phyloP scores from a whole-genome alignment of 257 asterid species.

The Apocynum venetum region DNA sequence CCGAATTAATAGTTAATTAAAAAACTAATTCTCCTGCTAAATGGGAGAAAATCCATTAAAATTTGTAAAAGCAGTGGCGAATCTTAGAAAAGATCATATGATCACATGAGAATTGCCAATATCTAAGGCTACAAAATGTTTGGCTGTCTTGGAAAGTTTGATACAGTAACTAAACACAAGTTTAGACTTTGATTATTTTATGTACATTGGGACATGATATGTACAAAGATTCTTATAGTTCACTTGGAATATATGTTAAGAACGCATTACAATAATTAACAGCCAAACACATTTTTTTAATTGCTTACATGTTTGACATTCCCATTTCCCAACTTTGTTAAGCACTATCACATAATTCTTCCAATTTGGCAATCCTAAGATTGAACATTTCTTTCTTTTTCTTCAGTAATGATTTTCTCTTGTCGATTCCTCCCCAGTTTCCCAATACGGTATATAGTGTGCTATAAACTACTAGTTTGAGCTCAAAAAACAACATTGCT shows the following conservation, averaged over 20 bases:
- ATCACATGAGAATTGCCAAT: too few relatives aligned
- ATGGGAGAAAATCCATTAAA: too few relatives aligned
- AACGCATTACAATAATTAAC: slow-evolving; percentile 39
- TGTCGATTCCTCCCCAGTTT: neutral
- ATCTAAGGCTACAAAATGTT: too few relatives aligned
- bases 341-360: neutral
- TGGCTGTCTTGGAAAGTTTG: too few relatives aligned
- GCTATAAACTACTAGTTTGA: too few relatives aligned
- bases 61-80: too few relatives aligned
- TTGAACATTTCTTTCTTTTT: neutral
- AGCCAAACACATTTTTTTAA: slow-evolving; percentile 22
- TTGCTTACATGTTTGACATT: slow-evolving; percentile 19
- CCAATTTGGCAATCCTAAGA: slow-evolving; percentile 10
- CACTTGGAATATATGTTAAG: slow-evolving; percentile 10
- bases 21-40: too few relatives aligned
- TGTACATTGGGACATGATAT: slow-evolving; percentile 31
- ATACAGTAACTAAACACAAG: too few relatives aligned
- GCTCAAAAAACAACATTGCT: too few relatives aligned
- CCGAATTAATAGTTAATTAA: too few relatives aligned
- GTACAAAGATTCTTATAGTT: slow-evolving; percentile 37
- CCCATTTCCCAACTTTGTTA: slow-evolving; percentile 14
- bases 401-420: neutral
- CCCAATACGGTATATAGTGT: neutral
- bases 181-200: too few relatives aligned
- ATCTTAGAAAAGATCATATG: too few relatives aligned